Evolutionary conservation across 805 yeast genomes (phyloP).

Genomic region (Kodamaea leandrae): DNA sequence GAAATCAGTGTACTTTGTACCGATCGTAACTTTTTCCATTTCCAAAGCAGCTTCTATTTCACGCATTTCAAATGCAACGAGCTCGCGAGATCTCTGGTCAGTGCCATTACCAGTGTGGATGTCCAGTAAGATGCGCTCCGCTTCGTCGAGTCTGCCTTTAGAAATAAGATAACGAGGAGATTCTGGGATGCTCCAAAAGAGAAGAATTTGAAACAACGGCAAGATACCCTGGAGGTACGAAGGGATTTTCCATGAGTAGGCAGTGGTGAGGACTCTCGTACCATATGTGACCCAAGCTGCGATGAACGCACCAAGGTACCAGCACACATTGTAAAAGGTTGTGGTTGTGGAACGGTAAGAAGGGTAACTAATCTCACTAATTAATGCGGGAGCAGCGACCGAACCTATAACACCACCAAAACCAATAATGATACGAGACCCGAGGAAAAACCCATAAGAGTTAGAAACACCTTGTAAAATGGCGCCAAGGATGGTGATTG

Average conservation of each 20-base stretch:
- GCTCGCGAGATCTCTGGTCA: conserved; percentile 17
- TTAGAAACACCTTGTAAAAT: conserved; percentile 36
- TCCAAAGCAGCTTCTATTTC: conserved; percentile 29
- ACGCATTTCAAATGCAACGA: conserved; percentile 21
- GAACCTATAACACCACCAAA: conserved; percentile 42
- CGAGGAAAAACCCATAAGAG: conserved; percentile 38
- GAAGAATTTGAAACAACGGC: conserved; percentile 41
- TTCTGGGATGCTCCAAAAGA: conserved; percentile 41
- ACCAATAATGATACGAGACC: conserved; percentile 49
- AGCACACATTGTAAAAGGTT: conserved; percentile 47
- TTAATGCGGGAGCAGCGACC: conserved; percentile 46
- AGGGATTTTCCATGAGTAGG: conserved; percentile 56
- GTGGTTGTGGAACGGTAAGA: conserved; percentile 20
- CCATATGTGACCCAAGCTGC: conserved; percentile 54
- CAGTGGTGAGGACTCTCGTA: conserved; percentile 27
- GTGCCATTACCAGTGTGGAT: conserved; percentile 40
- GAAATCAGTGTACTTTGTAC: conserved; percentile 37
- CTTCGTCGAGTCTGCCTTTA: conserved; percentile 23
- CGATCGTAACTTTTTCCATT: conserved; percentile 33
- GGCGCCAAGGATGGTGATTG: conserved; percentile 29
- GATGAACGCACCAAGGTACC: conserved; percentile 52
- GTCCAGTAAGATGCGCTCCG: conserved; percentile 29
- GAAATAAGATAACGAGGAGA: conserved; percentile 31
- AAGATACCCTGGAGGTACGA: conserved; percentile 48
- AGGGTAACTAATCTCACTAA: conserved; percentile 49